phyloP scores from a whole-genome alignment of 108 stramenopile genomes.

The Pseudonitzschia multistriata region DNA sequence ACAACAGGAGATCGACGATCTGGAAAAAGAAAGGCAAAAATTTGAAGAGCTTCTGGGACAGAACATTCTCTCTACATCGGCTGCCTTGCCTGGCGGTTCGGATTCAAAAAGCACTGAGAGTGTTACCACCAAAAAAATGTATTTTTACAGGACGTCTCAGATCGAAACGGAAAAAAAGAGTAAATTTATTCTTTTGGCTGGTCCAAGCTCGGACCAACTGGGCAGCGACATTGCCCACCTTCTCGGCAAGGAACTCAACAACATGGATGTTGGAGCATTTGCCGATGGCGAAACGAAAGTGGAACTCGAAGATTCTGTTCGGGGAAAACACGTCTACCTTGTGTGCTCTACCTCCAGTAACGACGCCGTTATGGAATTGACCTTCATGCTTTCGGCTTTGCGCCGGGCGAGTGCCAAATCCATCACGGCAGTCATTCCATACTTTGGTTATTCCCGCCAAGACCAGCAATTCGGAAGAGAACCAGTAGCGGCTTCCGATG shows the following conservation, averaged over 20 bases:
- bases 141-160: constrained; percentile 64
- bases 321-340: constrained; percentile 82
- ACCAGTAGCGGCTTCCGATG: constrained; percentile 84
- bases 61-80: neutral
- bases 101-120: neutral
- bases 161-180: constrained; percentile 47
- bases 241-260: constrained; percentile 60
- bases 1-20: constrained; percentile 19
- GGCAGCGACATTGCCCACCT: constrained; percentile 78
- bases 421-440: constrained; percentile 85
- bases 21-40: neutral
- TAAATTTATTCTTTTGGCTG: constrained; percentile 73
- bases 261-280: constrained; percentile 64
- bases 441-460: constrained; percentile 85
- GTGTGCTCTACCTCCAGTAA: constrained; percentile 65
- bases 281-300: constrained; percentile 81
- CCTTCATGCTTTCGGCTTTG: constrained; percentile 70
- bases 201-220: constrained; percentile 59
- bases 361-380: constrained; percentile 76
- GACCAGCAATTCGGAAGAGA: constrained; percentile 68
- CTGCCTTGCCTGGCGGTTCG: neutral
- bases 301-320: constrained; percentile 59
- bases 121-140: constrained; percentile 79
- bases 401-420: constrained; percentile 75
- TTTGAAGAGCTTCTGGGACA: neutral